phyloP scores from a whole-genome alignment of 2,329 filamentous ascomycete genomes.

The Fusarium clavum region DNA sequence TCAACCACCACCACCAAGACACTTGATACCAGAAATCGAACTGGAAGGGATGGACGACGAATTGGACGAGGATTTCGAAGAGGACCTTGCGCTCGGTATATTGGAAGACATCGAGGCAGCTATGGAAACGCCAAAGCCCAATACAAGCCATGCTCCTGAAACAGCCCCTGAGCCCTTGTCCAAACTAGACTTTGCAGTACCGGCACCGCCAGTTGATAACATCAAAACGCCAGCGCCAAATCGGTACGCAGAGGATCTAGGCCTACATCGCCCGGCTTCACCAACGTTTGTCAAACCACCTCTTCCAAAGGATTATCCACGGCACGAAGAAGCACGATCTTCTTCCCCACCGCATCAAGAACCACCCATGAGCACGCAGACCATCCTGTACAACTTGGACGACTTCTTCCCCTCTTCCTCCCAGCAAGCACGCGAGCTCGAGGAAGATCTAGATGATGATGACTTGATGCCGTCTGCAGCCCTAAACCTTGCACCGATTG shows the following conservation, averaged over 20 bases:
- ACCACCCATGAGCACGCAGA: constrained; percentile 61
- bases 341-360: constrained; percentile 33
- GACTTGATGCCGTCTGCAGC: constrained; percentile 10
- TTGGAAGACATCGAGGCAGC: constrained; percentile 40
- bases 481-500: constrained; percentile 17
- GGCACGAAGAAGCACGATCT: constrained; percentile 23
- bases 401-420: constrained; percentile 68
- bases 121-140: constrained; percentile 6
- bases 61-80: constrained; percentile 43
- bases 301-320: constrained; percentile 2
- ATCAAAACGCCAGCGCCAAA: background rate
- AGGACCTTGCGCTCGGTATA: constrained; percentile 45
- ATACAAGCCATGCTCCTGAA: background rate
- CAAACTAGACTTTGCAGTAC: background rate
- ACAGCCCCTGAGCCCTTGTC: background rate
- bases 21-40: background rate
- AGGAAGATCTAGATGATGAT: constrained; percentile 49
- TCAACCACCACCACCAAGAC: background rate
- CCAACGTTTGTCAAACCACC: constrained; percentile 5
- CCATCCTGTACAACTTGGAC: constrained; percentile 64
- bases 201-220: background rate
- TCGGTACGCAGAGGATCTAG: constrained; percentile 39
- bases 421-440: constrained; percentile 66
- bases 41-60: constrained; percentile 44
- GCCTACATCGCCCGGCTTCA: constrained; percentile 21